phyloP scores from a whole-genome alignment of 768 basidiomycete species.

The Nevesoporus exiguus region DNA sequence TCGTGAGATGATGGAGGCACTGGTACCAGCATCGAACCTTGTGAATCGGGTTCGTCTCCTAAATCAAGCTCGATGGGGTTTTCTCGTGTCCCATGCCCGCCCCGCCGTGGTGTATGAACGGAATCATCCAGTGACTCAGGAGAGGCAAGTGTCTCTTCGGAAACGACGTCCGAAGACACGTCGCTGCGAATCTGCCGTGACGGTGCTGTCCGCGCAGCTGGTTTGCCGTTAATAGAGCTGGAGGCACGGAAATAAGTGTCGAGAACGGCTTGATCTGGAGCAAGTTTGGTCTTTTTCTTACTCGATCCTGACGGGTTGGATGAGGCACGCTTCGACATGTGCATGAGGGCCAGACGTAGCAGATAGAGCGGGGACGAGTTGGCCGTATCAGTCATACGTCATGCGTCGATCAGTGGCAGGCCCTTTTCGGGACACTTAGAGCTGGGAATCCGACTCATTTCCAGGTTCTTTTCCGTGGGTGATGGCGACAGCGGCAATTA shows the following conservation, averaged over 20 bases:
- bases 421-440: constrained; percentile 22
- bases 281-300: constrained; percentile 23
- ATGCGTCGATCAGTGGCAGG: constrained; percentile 24
- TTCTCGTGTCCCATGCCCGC: constrained; percentile 24
- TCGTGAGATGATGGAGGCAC: constrained; percentile 14
- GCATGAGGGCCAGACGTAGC: constrained; percentile 14
- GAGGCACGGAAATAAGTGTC: constrained; percentile 27
- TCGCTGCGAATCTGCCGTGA: constrained; percentile 18
- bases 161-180: constrained; percentile 13
- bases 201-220: constrained; percentile 7
- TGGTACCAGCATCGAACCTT: constrained; percentile 5
- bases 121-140: constrained; percentile 1
- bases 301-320: constrained; percentile 9
- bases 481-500: not conserved
- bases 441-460: not conserved
- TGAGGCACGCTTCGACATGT: constrained; percentile 22
- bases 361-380: constrained; percentile 11
- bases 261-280: constrained; percentile 17
- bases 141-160: constrained; percentile 13
- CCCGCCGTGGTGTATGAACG: constrained; percentile 13
- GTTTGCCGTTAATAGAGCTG: constrained; percentile 11
- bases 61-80: constrained; percentile 26
- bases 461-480: not conserved
- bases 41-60: constrained; percentile 12
- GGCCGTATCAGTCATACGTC: constrained; percentile 23